phyloP scores from a whole-genome alignment of 225 moss, liverwort and hornwort species.

The Bryoerythrophyllum caledonicum region DNA sequence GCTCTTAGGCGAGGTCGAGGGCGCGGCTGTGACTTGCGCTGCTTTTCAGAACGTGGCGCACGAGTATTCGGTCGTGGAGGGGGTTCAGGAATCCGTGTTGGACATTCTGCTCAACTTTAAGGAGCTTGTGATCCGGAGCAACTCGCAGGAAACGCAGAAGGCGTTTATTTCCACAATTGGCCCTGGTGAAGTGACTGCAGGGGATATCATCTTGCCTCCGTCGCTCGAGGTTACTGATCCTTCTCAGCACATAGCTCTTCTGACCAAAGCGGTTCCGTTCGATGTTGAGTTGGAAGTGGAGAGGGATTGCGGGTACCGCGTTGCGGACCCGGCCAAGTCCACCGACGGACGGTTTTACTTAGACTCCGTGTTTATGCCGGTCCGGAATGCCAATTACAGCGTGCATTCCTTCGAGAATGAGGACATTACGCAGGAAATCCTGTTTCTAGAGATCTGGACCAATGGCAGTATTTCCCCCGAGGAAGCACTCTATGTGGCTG shows the following conservation, averaged over 20 bases:
- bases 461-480: constrained; percentile 51
- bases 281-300: constrained; percentile 43
- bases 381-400: constrained; percentile 48
- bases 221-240: constrained; percentile 41
- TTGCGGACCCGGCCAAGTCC: constrained; percentile 34
- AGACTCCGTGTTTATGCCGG: constrained; percentile 56
- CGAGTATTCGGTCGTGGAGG: constrained; percentile 18
- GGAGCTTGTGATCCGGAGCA: constrained; percentile 41
- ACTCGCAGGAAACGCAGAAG: constrained; percentile 39
- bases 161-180: constrained; percentile 34
- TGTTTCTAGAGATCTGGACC: constrained; percentile 54
- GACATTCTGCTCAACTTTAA: constrained; percentile 42
- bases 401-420: constrained; percentile 52
- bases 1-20: constrained; percentile 17
- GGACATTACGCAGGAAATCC: constrained; percentile 41
- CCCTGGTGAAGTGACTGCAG: constrained; percentile 47
- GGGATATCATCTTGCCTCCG: constrained; percentile 38
- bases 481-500: constrained; percentile 51
- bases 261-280: constrained; percentile 39
- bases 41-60: constrained; percentile 18
- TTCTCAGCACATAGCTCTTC: constrained; percentile 38
- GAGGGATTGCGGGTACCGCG: constrained; percentile 37
- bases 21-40: constrained; percentile 23
- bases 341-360: constrained; percentile 32
- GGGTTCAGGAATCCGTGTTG: constrained; percentile 27